Evolutionary conservation across 2,329 filamentous ascomycete species (phyloP).

Genomic region (Amphichorda felina): DNA sequence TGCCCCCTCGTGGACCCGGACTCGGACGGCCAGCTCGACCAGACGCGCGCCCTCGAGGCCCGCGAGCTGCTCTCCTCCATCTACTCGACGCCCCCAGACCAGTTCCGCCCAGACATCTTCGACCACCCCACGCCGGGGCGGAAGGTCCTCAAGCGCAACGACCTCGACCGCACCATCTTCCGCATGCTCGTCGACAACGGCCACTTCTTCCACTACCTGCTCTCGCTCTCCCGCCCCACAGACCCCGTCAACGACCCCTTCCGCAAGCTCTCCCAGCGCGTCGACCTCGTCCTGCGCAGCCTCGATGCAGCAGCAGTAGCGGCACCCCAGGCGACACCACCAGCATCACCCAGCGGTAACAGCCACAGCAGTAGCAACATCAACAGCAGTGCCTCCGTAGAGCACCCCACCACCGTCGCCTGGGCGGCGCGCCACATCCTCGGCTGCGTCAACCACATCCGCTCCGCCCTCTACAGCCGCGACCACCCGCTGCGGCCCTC

Average conservation of each 20-base stretch:
- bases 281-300: slow-evolving; percentile 31
- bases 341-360: neutral
- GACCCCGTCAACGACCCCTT: slow-evolving; percentile 34
- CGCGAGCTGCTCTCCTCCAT: slow-evolving; percentile 39
- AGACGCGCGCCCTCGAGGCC: slow-evolving; percentile 32
- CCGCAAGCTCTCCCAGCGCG: slow-evolving; percentile 33
- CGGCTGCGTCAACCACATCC: slow-evolving; percentile 29
- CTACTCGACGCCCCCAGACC: slow-evolving; percentile 22
- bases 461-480: slow-evolving; percentile 24
- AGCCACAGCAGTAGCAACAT: slow-evolving; percentile 1
- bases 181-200: slow-evolving; percentile 42
- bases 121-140: slow-evolving; percentile 13
- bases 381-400: neutral
- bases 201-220: slow-evolving; percentile 41
- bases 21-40: slow-evolving; percentile 15
- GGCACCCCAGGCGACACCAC: neutral
- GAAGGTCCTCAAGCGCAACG: slow-evolving; percentile 24
- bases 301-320: slow-evolving; percentile 21
- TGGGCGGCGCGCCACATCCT: slow-evolving; percentile 39
- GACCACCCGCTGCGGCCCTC: slow-evolving; percentile 20
- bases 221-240: slow-evolving; percentile 28
- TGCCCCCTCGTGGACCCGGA: slow-evolving; percentile 27
- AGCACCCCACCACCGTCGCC: slow-evolving; percentile 17
- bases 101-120: slow-evolving; percentile 36
- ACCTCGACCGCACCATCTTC: slow-evolving; percentile 38